Evolutionary conservation across 306 rosid species (phyloP).

Genomic region (Malus sieversii): DNA sequence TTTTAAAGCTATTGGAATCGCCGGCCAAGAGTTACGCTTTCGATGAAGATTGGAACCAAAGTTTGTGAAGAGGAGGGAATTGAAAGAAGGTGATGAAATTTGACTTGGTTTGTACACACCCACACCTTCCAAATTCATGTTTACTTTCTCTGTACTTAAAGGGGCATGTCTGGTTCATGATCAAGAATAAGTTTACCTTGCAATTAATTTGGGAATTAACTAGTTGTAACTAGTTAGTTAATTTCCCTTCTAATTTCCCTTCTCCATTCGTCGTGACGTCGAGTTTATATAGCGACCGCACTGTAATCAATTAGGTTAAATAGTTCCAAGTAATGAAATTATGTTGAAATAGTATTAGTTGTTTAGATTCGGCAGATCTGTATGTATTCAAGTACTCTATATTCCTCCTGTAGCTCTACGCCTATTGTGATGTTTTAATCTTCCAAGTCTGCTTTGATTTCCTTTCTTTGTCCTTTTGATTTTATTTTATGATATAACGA

Average conservation of each 20-base stretch:
- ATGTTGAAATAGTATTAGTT: too few species aligned
- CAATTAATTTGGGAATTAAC: too few species aligned
- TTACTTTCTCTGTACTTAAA: conserved; percentile 19
- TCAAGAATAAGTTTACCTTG: too few species aligned
- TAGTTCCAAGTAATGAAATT: too few species aligned
- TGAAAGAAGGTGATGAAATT: conserved; percentile 23
- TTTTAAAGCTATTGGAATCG: conserved; percentile 24
- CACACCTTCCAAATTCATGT: neutral
- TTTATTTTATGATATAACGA: neutral
- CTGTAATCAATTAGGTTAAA: too few species aligned
- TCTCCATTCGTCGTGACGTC: too few species aligned
- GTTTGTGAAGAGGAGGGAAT: conserved; percentile 21
- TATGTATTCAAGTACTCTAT: neutral
- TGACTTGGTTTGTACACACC: conserved; percentile 19
- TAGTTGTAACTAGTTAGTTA: too few species aligned
- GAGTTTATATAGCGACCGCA: too few species aligned
- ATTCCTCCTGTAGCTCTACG: neutral
- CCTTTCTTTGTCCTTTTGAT: neutral
- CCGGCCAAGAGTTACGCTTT: conserved; percentile 29
- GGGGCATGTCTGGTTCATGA: neutral
- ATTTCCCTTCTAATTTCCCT: too few species aligned
- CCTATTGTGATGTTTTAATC: too few species aligned
- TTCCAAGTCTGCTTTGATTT: neutral
- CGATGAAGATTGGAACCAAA: conserved; percentile 29
- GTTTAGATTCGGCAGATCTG: neutral